Base-by-base conservation (phyloP, 2,329 filamentous ascomycete species). In the Aureobasidium vineae region DNA sequence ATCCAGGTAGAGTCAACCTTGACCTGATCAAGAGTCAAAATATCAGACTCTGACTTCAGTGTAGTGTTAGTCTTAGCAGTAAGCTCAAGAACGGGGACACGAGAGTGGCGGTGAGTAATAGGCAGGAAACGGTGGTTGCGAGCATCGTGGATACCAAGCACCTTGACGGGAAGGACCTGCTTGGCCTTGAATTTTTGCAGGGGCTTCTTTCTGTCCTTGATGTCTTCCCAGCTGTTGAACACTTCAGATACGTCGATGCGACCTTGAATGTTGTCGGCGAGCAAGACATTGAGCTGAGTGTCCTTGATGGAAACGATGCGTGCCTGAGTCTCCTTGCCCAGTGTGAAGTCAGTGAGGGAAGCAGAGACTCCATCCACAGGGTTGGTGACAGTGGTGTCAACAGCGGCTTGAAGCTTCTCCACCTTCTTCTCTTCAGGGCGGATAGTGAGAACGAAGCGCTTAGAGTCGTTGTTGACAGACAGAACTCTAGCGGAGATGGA, bases 71-170 rank as follows among this genome's bases (percentile, higher is more conserved):
- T 84, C 78, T 93, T 97, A 4, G 90, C 86, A 4, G 93, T 95
- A 63, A 98, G 84, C 76, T 99, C 95, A 67, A 94, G 90, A 1
- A 97, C 89, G 0, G 86, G 81, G 52, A 89, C 88, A 76, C 92
- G 93, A 66, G 87, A 88, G 56, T 88, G 87, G 63, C 92, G 86
- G 78, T 98, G 94, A 43, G 90, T 90, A 72, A 99, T 91, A 2
- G 95, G 93, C 49, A 99, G 82, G 80, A 97, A 99, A 53, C 90
- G 88, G 77, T 97, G 91, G 72, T 91, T 96, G 70, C 90, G 88
- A 59, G 92, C 90, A 78, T 97, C 92, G 74, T 98, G 94, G 38
- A 96, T 84, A 69, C 93, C 94, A 41, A 98, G 82, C 43, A 97
- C 85, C 73, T 88, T 90, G 45, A 93, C 92, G 16, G 85, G 80